Percentiles rank a stretch among this genome's conserved stretches.
These are phyloP conservation scores for Erigeron canadensis DNA, from an alignment of 129 eudicot genomes.

Conservation along the genomic window DNA sequence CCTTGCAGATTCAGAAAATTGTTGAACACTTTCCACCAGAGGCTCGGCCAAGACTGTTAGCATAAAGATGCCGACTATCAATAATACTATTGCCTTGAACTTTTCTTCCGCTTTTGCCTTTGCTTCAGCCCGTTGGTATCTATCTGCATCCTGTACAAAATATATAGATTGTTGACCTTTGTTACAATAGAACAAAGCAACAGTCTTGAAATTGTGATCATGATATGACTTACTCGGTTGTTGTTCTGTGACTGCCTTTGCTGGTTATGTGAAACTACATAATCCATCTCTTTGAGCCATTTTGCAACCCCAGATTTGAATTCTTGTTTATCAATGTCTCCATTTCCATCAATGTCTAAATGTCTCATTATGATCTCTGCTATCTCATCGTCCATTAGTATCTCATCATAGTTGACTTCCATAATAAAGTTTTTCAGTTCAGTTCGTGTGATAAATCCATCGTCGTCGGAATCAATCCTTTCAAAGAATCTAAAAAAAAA, in stretches of 20 bases:
- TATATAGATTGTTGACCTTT: background rate
- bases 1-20: slow-evolving; percentile 43
- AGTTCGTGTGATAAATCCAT: slow-evolving; percentile 34
- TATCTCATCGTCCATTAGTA: slow-evolving; percentile 41
- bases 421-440: slow-evolving; percentile 46
- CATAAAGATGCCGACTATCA: slow-evolving; percentile 44
- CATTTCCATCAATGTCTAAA: slow-evolving; percentile 52
- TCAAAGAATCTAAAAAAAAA: slow-evolving; percentile 43
- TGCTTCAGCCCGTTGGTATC: slow-evolving; percentile 29
- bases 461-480: slow-evolving; percentile 42
- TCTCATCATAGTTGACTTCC: slow-evolving; percentile 33
- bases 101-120: slow-evolving; percentile 30
- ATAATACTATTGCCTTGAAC: slow-evolving; percentile 41
- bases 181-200: background rate
- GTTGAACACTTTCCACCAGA: slow-evolving; percentile 51
- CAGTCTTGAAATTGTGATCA: background rate
- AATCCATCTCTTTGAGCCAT: slow-evolving; percentile 34
- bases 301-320: slow-evolving; percentile 44
- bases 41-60: slow-evolving; percentile 63
- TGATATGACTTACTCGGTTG: slow-evolving; percentile 37
- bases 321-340: slow-evolving; percentile 42
- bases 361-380: slow-evolving; percentile 50
- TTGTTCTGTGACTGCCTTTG: slow-evolving; percentile 11
- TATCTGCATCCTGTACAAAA: slow-evolving; percentile 22
- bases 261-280: background rate